Conservation (phyloP, 164 flowering plant species). For the Litsea cubeba region DNA sequence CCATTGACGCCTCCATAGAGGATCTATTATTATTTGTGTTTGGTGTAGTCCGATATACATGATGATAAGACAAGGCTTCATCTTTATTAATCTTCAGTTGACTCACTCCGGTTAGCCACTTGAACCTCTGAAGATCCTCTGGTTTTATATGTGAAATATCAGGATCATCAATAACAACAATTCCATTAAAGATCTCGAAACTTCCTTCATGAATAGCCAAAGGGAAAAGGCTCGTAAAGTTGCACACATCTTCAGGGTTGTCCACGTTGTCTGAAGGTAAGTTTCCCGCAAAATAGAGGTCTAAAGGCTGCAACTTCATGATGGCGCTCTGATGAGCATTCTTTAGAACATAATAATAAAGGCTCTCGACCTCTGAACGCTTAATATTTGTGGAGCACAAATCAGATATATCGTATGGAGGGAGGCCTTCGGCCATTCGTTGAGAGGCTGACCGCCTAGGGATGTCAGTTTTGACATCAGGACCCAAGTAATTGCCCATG, state of each 20-base stretch:
- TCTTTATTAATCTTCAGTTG: conserved; percentile 9
- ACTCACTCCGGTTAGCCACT: conserved; percentile 6
- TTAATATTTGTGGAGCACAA: conserved; percentile 6
- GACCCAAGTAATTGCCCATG: conserved; percentile 17
- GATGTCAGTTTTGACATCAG: conserved; percentile 18
- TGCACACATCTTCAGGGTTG: conserved; percentile 8
- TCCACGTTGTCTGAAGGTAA: neutral
- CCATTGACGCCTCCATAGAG: neutral
- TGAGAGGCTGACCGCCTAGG: conserved; percentile 20
- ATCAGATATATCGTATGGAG: conserved; percentile 11
- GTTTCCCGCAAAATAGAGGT: conserved; percentile 13
- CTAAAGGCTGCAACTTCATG: conserved; percentile 2
- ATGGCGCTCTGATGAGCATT: conserved; percentile 14
- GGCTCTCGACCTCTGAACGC: conserved; percentile 13
- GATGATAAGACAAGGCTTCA: conserved; percentile 4
- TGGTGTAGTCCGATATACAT: conserved; percentile 3
- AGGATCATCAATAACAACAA: conserved; percentile 12
- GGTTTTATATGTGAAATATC: conserved; percentile 8
- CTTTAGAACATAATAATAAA: conserved; percentile 15
- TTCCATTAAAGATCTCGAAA: conserved; percentile 12
- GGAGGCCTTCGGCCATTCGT: conserved; percentile 14
- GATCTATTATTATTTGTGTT: neutral
- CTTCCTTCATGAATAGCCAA: conserved; percentile 6
- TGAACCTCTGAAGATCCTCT: conserved; percentile 16
- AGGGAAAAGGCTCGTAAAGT: conserved; percentile 15